These are phyloP conservation scores for Stipa capillata DNA, from an alignment of 176 grass and related monocot genomes.

Conservation along the genomic window DNA sequence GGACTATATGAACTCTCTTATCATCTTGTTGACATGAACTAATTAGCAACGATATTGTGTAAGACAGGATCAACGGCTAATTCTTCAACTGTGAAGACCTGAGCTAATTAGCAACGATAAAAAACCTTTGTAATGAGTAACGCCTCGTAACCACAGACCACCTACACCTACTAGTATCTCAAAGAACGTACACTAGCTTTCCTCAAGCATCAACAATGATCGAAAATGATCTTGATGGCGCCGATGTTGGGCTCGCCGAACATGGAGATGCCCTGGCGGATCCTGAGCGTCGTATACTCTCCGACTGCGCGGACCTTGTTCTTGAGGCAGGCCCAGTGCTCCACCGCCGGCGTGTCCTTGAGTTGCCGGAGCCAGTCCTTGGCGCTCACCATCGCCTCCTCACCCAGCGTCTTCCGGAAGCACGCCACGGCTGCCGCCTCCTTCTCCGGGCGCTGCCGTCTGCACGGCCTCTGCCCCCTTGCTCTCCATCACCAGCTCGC, in stretches of 20 bases:
- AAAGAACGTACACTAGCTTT: no score
- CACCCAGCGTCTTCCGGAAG: no score
- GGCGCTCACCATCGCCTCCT: no score
- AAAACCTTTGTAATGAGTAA: no score
- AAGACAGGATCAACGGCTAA: neutral
- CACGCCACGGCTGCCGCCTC: neutral
- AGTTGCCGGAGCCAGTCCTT: no score
- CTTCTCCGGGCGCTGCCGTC: no score
- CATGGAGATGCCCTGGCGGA: slow-evolving; percentile 9
- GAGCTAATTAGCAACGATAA: neutral
- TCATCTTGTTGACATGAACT: neutral
- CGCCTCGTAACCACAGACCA: no score
- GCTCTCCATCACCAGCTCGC: neutral
- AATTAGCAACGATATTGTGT: no score
- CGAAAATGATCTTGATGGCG: neutral
- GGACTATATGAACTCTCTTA: neutral
- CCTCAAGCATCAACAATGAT: no score
- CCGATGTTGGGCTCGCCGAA: slow-evolving; percentile 24
- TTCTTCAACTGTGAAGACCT: neutral
- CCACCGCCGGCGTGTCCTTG: slow-evolving; percentile 10
- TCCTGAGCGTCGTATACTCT: slow-evolving; percentile 21
- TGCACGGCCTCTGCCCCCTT: neutral
- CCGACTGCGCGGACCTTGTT: slow-evolving; percentile 28
- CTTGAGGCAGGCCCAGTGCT: slow-evolving; percentile 41
- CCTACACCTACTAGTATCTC: no score